Percentiles rank a stretch among this genome's conserved stretches.
phyloP scores from a whole-genome alignment of 2,329 filamentous ascomycete species.

The Stachybotrys chartarum region DNA sequence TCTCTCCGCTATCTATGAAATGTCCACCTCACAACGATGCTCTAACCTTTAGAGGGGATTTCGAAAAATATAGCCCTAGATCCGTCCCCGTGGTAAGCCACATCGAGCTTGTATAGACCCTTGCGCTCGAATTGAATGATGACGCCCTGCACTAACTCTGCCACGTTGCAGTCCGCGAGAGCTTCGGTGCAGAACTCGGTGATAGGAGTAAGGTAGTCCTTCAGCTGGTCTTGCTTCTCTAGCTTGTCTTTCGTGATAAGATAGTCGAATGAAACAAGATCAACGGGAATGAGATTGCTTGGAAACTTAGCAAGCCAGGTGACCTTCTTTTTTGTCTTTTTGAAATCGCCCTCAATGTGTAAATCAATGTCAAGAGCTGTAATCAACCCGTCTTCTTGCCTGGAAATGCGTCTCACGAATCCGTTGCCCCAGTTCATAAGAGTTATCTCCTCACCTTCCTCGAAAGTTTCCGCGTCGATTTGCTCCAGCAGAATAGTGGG shows the following conservation, averaged over 20 bases:
- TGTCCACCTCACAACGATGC: too few relatives aligned
- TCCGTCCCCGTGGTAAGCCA: slow-evolving; percentile 31
- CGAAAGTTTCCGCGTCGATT: slow-evolving; percentile 68
- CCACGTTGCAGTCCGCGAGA: slow-evolving; percentile 68
- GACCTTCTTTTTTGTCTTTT: slow-evolving; percentile 90
- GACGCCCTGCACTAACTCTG: slow-evolving; percentile 65
- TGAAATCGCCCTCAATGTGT: slow-evolving; percentile 79
- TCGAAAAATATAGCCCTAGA: slow-evolving; percentile 38
- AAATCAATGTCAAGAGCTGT: slow-evolving; percentile 67
- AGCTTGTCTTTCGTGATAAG: slow-evolving; percentile 84
- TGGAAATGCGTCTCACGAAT: slow-evolving; percentile 56
- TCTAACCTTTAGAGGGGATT: not conserved
- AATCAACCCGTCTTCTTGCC: slow-evolving; percentile 41
- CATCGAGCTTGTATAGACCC: slow-evolving; percentile 75
- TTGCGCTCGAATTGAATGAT: slow-evolving; percentile 87
- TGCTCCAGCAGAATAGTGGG: slow-evolving; percentile 69
- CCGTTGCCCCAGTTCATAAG: slow-evolving; percentile 88
- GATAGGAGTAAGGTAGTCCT: slow-evolving; percentile 66
- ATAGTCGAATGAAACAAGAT: slow-evolving; percentile 82
- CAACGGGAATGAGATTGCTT: slow-evolving; percentile 65
- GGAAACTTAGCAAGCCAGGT: slow-evolving; percentile 72
- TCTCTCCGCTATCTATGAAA: too few relatives aligned
- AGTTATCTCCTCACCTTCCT: slow-evolving; percentile 76
- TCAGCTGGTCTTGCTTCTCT: slow-evolving; percentile 69
- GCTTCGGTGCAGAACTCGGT: slow-evolving; percentile 65